phyloP scores from a whole-genome alignment of 352 stramenopile species.

The Phytophthora vignae region DNA sequence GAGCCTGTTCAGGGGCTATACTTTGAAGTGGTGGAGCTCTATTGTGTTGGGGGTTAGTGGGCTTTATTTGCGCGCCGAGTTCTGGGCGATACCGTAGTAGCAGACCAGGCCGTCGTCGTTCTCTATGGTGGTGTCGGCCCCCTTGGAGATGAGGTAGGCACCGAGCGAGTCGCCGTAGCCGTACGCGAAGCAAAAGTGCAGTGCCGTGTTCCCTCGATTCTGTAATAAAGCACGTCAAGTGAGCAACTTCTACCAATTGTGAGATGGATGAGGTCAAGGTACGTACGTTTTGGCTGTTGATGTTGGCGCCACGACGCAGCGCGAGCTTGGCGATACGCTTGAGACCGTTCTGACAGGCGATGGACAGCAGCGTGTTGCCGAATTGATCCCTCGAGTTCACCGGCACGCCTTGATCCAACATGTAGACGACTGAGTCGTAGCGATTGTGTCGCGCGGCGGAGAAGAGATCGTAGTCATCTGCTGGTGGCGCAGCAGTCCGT shows the following conservation, averaged over 20 bases:
- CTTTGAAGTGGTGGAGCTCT: neutral
- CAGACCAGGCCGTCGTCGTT: conserved; percentile 76
- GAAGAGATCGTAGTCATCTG: conserved; percentile 85
- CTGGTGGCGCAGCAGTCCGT: conserved; percentile 25
- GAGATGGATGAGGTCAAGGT: neutral
- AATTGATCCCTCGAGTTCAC: conserved; percentile 80
- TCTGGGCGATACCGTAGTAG: conserved; percentile 67
- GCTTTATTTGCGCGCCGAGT: conserved; percentile 42
- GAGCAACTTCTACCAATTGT: neutral
- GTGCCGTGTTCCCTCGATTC: conserved; percentile 86
- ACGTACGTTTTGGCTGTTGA: conserved; percentile 88
- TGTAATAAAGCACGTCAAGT: conserved; percentile 19
- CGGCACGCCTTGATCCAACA: conserved; percentile 86
- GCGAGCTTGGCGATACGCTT: conserved; percentile 91
- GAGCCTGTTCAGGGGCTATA: too few relatives aligned
- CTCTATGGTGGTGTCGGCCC: conserved; percentile 69
- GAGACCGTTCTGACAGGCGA: conserved; percentile 92
- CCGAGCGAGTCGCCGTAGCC: conserved; percentile 89
- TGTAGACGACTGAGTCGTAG: conserved; percentile 83
- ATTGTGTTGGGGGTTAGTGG: conserved; percentile 5
- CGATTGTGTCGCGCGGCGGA: conserved; percentile 87
- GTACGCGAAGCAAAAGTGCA: conserved; percentile 93
- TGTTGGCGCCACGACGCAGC: conserved; percentile 84
- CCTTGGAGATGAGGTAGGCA: conserved; percentile 91
- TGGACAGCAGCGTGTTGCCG: conserved; percentile 89